A percentile compares a stretch with the other conserved stretches of the same genome.
Conservation (phyloP, 805 yeast species). For the Kodamaea jinghongensis region DNA sequence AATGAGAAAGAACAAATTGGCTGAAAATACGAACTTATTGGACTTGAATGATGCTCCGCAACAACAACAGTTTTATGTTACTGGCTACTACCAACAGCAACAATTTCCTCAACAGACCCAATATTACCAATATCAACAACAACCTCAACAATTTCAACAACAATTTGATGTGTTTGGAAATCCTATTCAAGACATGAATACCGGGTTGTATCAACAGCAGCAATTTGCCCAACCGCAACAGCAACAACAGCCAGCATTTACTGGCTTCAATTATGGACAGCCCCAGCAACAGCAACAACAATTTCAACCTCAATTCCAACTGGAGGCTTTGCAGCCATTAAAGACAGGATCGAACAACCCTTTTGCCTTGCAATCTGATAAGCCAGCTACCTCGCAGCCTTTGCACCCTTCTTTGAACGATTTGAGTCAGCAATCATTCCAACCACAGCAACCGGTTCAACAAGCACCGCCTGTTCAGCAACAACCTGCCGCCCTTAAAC, state of each 20-base stretch:
- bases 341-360: slow-evolving; percentile 79
- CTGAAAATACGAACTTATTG: slow-evolving; percentile 46
- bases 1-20: slow-evolving; percentile 47
- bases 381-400: slow-evolving; percentile 16
- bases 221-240: slow-evolving; percentile 28
- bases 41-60: slow-evolving; percentile 48
- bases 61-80: slow-evolving; percentile 29
- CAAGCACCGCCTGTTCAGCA: slow-evolving; percentile 19
- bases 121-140: slow-evolving; percentile 13
- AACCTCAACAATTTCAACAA: slow-evolving; percentile 22
- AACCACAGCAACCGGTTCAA: slow-evolving; percentile 15
- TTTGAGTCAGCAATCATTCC: slow-evolving; percentile 30
- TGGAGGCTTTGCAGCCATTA: slow-evolving; percentile 47
- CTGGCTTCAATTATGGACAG: slow-evolving; percentile 30
- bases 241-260: slow-evolving; percentile 29
- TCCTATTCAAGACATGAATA: slow-evolving; percentile 54
- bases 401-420: slow-evolving; percentile 24
- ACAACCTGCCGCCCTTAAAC: slow-evolving; percentile 32
- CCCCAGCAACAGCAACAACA: slow-evolving; percentile 23
- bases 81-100: slow-evolving; percentile 25
- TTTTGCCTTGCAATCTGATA: slow-evolving; percentile 48
- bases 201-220: slow-evolving; percentile 49
- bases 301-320: slow-evolving; percentile 27
- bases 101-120: slow-evolving; percentile 23
- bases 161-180: slow-evolving; percentile 66